A percentile compares a stretch with the other conserved stretches of the same genome.
These are phyloP conservation scores for Orbilia oligospora DNA, from an alignment of 2,329 filamentous ascomycete genomes.

Conservation along the genomic window DNA sequence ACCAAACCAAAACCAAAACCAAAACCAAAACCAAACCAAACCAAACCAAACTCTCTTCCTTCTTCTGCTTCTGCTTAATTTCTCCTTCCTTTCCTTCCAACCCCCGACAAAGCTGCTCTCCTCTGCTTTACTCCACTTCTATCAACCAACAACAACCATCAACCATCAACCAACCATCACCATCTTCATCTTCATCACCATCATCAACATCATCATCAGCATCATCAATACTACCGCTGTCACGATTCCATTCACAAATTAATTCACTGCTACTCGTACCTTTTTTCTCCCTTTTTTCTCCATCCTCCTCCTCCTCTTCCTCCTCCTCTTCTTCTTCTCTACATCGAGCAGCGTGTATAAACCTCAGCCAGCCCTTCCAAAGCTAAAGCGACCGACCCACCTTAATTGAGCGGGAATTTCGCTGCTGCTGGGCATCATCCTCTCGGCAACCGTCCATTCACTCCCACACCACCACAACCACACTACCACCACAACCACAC, in stretches of 20 bases:
- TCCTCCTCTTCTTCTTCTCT: neutral
- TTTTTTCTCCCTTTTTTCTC: constrained; percentile 12
- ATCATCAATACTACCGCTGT: constrained; percentile 45
- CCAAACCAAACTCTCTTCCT: constrained; percentile 6
- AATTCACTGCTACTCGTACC: neutral
- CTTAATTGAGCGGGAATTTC: constrained; percentile 55
- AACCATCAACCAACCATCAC: constrained; percentile 13
- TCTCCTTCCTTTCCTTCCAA: neutral
- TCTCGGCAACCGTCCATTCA: constrained; percentile 58
- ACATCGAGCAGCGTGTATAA: constrained; percentile 1
- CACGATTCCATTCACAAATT: constrained; percentile 35
- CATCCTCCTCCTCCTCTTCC: neutral
- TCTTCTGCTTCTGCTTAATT: neutral
- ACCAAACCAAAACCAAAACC: constrained; percentile 16
- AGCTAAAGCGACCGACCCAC: constrained; percentile 12
- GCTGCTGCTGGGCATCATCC: constrained; percentile 38
- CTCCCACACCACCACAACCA: too few species aligned
- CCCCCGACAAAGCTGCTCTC: neutral
- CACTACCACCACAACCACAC: constrained; percentile 20
- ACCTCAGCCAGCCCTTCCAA: constrained; percentile 39
- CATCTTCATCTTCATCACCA: constrained; percentile 43
- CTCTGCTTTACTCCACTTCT: neutral
- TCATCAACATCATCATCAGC: constrained; percentile 36
- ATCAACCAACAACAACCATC: neutral
- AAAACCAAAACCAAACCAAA: constrained; percentile 31